Percentiles rank a stretch among this genome's conserved stretches.
These are phyloP conservation scores for Elasticomyces elasticus DNA, from an alignment of 495 filamentous ascomycete genomes.

Conservation along the genomic window DNA sequence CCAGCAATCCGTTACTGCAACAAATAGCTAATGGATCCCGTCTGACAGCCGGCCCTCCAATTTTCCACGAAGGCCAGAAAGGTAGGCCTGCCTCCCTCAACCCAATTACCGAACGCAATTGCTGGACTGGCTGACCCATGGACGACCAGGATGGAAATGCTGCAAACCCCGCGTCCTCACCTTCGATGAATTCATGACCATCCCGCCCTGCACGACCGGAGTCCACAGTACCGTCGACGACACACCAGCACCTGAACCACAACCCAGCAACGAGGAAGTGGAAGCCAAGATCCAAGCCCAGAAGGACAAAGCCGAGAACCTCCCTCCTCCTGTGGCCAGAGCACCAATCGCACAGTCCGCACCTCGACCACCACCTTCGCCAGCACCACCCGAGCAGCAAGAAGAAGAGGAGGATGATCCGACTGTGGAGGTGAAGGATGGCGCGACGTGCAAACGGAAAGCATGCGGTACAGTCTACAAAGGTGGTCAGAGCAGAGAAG, in stretches of 20 bases:
- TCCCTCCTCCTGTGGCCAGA: constrained; percentile 37
- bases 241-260: constrained; percentile 47
- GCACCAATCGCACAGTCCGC: constrained; percentile 41
- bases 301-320: constrained; percentile 6
- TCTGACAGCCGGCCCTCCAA: constrained; percentile 21
- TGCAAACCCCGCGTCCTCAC: constrained; percentile 96
- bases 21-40: neutral
- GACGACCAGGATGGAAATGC: constrained; percentile 98
- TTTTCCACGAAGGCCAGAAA: constrained; percentile 99
- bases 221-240: constrained; percentile 84
- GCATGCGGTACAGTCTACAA: constrained; percentile 60
- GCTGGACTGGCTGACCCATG: neutral
- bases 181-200: constrained; percentile 95
- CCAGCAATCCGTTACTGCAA: neutral
- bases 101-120: neutral
- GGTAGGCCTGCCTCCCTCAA: constrained; percentile 46
- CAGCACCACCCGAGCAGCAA: constrained; percentile 50
- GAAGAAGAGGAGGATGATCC: constrained; percentile 79
- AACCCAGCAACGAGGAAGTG: constrained; percentile 28
- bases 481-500: constrained; percentile 48
- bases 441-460: constrained; percentile 64
- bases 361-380: constrained; percentile 42
- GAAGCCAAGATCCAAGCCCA: constrained; percentile 20
- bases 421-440: constrained; percentile 54
- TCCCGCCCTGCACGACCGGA: constrained; percentile 87